Conservation (phyloP, 306 rosid species). For the Vigna hirtella region DNA sequence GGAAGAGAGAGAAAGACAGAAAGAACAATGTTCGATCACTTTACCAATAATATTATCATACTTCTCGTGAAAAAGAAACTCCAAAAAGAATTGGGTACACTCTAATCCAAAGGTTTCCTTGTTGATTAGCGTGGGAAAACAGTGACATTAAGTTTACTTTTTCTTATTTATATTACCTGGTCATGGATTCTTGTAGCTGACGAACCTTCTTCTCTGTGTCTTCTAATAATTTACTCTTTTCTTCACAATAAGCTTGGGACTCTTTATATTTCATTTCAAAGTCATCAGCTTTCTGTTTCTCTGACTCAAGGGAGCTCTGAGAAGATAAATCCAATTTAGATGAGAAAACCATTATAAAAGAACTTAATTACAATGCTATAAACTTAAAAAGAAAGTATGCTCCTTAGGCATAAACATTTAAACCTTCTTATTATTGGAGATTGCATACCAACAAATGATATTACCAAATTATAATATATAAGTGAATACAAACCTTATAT, state of each 20-base stretch:
- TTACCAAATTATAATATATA: too few species aligned
- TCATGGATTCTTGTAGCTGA: constrained; percentile 77
- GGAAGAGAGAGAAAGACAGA: constrained; percentile 34
- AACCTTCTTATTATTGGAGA: not conserved
- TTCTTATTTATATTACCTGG: constrained; percentile 64
- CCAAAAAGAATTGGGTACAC: not conserved
- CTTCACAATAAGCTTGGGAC: constrained; percentile 59
- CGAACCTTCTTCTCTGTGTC: constrained; percentile 76
- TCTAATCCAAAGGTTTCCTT: constrained; percentile 18
- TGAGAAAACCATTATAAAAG: constrained; percentile 35
- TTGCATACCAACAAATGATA: too few species aligned
- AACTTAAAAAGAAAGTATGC: constrained; percentile 29
- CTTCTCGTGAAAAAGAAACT: constrained; percentile 27
- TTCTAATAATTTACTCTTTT: constrained; percentile 60
- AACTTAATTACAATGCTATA: constrained; percentile 20
- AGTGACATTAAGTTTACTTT: constrained; percentile 1
- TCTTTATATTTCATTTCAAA: constrained; percentile 69
- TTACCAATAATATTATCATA: constrained; percentile 36
- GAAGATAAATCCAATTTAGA: constrained; percentile 42
- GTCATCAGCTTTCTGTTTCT: constrained; percentile 64
- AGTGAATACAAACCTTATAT: too few species aligned
- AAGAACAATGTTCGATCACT: constrained; percentile 35
- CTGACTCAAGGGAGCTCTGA: constrained; percentile 65
- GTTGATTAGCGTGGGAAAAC: constrained; percentile 25
- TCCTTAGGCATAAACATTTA: constrained; percentile 23